Conservation (phyloP, 2,329 filamentous ascomycete species). For the Penicillium occitanis region DNA sequence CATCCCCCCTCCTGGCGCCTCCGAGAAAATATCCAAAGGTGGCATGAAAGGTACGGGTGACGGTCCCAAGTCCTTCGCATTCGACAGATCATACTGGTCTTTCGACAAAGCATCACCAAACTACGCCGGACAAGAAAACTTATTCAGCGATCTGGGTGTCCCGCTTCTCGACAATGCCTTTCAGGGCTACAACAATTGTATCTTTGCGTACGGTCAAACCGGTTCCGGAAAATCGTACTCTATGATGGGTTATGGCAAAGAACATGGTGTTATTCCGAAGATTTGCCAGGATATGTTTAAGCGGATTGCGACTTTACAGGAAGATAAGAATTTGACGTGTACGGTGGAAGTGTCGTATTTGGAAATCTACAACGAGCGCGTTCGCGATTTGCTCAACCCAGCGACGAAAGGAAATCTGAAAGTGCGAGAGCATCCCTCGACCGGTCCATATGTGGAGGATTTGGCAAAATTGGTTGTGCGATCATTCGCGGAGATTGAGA, state of each 20-base stretch:
- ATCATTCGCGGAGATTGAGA: conserved; percentile 92
- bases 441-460: conserved; percentile 97
- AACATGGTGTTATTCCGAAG: conserved; percentile 90
- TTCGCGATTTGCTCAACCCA: conserved; percentile 91
- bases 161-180: conserved; percentile 97
- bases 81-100: conserved; percentile 97
- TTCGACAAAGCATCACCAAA: conserved; percentile 78
- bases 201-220: conserved; percentile 98
- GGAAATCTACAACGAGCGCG: conserved; percentile 98
- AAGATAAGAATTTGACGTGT: conserved; percentile 76
- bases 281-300: conserved; percentile 99
- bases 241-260: conserved; percentile 99
- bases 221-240: conserved; percentile 98
- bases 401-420: conserved; percentile 94
- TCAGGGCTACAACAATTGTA: conserved; percentile 98
- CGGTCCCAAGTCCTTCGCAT: conserved; percentile 83
- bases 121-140: conserved; percentile 85
- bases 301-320: conserved; percentile 68
- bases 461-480: conserved; percentile 91
- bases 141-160: conserved; percentile 83
- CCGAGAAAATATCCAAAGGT: conserved; percentile 53
- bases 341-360: conserved; percentile 98
- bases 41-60: conserved; percentile 63
- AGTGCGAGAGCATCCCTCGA: conserved; percentile 95
- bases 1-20: conserved; percentile 65